These are phyloP conservation scores for Ceratocystis ficicola DNA, from an alignment of 2,329 filamentous ascomycete species.

Conservation along the genomic window DNA sequence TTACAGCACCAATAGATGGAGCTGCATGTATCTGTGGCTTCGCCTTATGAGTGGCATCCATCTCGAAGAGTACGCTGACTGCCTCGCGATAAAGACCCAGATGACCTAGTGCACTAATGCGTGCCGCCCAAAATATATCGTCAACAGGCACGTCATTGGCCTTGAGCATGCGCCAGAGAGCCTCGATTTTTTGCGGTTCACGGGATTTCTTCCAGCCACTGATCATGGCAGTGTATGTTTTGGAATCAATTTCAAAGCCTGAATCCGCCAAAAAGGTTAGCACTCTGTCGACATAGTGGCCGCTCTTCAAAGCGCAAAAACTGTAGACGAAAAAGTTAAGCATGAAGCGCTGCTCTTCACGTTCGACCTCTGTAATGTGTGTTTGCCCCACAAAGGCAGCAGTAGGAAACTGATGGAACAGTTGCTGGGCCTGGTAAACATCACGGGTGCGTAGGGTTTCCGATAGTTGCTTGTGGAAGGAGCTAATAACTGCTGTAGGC, in stretches of 20 bases:
- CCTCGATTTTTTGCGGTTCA: conserved; percentile 48
- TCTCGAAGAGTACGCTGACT: conserved; percentile 53
- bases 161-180: conserved; percentile 55
- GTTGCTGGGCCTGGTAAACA: conserved; percentile 8
- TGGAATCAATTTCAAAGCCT: conserved; percentile 41
- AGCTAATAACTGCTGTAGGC: background rate
- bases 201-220: conserved; percentile 52
- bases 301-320: conserved; percentile 30
- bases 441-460: conserved; percentile 12
- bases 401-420: conserved; percentile 18
- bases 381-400: background rate
- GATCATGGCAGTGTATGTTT: conserved; percentile 63
- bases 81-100: conserved; percentile 42
- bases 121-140: conserved; percentile 53
- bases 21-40: conserved; percentile 33
- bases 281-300: conserved; percentile 24
- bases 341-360: conserved; percentile 26
- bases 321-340: conserved; percentile 34
- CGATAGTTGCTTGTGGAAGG: conserved; percentile 20
- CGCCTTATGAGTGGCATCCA: conserved; percentile 34
- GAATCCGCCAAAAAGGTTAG: conserved; percentile 36
- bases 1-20: conserved; percentile 54
- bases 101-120: conserved; percentile 53
- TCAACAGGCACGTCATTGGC: conserved; percentile 49
- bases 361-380: background rate